phyloP scores from a whole-genome alignment of 2,329 filamentous ascomycete genomes.

The Nigrospora sphaerica region DNA sequence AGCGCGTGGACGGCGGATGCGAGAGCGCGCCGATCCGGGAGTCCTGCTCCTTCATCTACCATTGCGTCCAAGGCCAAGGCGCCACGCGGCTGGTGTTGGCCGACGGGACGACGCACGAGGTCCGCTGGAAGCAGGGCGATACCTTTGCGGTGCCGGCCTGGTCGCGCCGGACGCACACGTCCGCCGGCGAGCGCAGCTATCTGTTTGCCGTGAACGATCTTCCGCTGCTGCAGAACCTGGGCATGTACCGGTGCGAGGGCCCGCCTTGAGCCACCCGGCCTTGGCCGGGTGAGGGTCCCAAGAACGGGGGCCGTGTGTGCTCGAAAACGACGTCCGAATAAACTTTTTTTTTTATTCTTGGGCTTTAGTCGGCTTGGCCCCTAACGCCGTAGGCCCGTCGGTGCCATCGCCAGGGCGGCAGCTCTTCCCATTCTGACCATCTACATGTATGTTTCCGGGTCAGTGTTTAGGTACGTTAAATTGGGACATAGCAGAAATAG shows the following conservation, averaged over 20 bases:
- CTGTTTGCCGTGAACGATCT: conserved; percentile 1
- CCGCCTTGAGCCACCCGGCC: no score
- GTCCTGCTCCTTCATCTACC: conserved; percentile 2
- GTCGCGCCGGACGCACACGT: neutral
- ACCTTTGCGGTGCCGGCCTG: conserved; percentile 5
- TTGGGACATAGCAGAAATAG: no score
- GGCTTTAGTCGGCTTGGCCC: no score
- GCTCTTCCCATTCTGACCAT: no score
- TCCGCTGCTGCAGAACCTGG: neutral
- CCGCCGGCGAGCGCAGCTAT: neutral
- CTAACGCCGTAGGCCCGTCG: no score
- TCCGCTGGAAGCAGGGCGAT: neutral
- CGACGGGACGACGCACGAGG: neutral
- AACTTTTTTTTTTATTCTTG: no score
- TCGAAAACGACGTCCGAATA: no score
- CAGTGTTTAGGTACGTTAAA: no score
- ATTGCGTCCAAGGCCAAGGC: neutral
- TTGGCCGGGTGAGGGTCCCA: no score
- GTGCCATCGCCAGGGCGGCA: no score
- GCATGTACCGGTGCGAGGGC: neutral
- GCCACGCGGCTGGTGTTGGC: neutral
- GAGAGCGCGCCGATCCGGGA: neutral
- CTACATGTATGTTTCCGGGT: no score
- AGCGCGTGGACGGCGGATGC: neutral
- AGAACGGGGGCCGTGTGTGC: no score